These are phyloP conservation scores for Colletotrichum noveboracense DNA, from an alignment of 2,329 filamentous ascomycete species.

Conservation along the genomic window DNA sequence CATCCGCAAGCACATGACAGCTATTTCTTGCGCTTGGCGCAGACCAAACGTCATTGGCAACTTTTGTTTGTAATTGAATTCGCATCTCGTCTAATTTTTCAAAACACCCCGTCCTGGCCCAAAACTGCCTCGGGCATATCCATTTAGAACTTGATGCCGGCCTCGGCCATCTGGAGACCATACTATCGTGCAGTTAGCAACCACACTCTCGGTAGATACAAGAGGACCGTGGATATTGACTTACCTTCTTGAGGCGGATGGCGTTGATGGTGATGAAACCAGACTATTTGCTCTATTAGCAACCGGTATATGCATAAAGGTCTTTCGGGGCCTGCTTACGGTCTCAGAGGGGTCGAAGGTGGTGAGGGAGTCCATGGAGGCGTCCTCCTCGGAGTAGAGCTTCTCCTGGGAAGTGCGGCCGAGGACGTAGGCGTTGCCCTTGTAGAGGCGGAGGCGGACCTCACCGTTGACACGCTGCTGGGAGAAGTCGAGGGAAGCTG, in stretches of 20 bases:
- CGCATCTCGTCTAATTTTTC: neutral
- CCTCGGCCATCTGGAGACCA: constrained; percentile 43
- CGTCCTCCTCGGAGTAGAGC: constrained; percentile 55
- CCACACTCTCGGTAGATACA: neutral
- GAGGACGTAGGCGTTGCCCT: constrained; percentile 49
- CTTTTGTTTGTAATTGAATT: neutral
- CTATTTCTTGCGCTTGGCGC: neutral
- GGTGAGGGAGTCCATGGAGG: constrained; percentile 55
- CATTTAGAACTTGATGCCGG: constrained; percentile 28
- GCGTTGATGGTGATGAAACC: constrained; percentile 73
- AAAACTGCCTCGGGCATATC: neutral
- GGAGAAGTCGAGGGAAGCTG: constrained; percentile 16
- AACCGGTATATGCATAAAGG: neutral
- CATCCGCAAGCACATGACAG: neutral
- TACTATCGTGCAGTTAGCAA: constrained; percentile 36
- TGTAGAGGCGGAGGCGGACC: constrained; percentile 37
- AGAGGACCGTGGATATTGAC: neutral
- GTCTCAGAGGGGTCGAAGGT: constrained; percentile 47
- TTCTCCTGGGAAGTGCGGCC: constrained; percentile 52
- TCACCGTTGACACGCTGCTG: constrained; percentile 25
- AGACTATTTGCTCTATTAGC: neutral
- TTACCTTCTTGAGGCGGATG: constrained; percentile 63
- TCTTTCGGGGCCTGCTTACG: neutral
- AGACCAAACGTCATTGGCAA: neutral
- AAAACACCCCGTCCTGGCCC: neutral